Percentiles rank a stretch among this genome's conserved stretches.
Conservation (phyloP, 2,329 filamentous ascomycete genomes). For the Hypocrella siamensis region DNA sequence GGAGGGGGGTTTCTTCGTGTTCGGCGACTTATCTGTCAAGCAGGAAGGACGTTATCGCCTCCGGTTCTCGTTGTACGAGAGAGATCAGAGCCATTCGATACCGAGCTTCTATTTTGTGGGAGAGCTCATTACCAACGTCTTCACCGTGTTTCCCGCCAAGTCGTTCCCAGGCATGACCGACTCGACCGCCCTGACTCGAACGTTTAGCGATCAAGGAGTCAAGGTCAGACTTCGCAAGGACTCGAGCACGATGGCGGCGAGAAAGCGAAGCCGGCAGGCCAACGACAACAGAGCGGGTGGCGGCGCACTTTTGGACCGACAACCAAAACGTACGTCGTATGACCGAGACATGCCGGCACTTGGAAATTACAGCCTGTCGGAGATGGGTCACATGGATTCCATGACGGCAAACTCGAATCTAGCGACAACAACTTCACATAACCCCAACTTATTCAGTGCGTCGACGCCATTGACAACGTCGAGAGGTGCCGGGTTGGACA, state of each 20-base stretch:
- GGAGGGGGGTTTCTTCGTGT: conserved; percentile 82
- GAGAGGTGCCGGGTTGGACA: conserved; percentile 5
- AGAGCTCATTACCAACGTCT: conserved; percentile 37
- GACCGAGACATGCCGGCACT: conserved; percentile 6
- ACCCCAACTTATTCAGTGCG: conserved; percentile 3
- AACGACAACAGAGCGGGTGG: conserved; percentile 4
- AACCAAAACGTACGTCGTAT: conserved; percentile 9
- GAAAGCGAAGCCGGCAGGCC: conserved; percentile 24
- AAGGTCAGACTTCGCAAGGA: conserved; percentile 73
- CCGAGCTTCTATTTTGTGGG: conserved; percentile 9
- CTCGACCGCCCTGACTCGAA: conserved; percentile 65
- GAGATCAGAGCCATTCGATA: conserved; percentile 11
- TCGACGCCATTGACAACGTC: conserved; percentile 6
- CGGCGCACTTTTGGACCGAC: conserved; percentile 5
- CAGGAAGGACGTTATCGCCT: conserved; percentile 57
- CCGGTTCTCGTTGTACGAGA: conserved; percentile 55
- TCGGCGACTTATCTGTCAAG: conserved; percentile 71
- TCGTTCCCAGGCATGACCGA: conserved; percentile 67
- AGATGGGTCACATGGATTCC: conserved; percentile 6
- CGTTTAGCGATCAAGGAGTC: conserved; percentile 78
- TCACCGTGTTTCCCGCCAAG: conserved; percentile 50
- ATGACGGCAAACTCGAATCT: conserved; percentile 2
- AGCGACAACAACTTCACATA: conserved; percentile 4
- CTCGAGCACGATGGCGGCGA: conserved; percentile 41
- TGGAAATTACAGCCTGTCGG: conserved; percentile 6